Evolutionary conservation across 257 asterid genomes (phyloP).

Genomic region (Thymus quinquecostatus): DNA sequence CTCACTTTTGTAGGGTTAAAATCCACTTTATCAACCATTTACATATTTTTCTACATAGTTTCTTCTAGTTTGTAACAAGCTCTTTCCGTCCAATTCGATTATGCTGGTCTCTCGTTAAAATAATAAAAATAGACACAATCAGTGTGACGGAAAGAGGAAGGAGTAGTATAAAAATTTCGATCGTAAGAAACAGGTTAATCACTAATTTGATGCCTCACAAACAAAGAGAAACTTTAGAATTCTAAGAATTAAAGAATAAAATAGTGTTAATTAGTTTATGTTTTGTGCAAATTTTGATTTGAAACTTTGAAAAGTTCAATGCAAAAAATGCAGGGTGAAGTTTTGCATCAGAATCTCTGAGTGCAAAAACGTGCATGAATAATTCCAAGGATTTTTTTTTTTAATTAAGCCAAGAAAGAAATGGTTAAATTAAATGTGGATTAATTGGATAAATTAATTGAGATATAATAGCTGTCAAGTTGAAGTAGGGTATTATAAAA

Average conservation of each 20-base stretch:
- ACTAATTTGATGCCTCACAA: too few species aligned
- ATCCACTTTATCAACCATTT: constrained; percentile 27
- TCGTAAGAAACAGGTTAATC: too few species aligned
- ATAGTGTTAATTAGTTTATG: not conserved
- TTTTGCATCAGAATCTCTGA: constrained; percentile 28
- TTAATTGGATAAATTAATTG: not conserved
- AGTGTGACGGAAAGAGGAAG: too few species aligned
- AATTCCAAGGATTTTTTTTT: constrained; percentile 25
- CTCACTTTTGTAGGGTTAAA: constrained; percentile 28
- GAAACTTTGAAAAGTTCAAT: constrained; percentile 18
- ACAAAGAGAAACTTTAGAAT: too few species aligned
- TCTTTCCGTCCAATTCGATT: too few species aligned
- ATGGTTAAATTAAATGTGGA: not conserved
- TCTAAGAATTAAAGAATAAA: too few species aligned
- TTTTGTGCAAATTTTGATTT: not conserved
- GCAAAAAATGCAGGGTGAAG: constrained; percentile 34
- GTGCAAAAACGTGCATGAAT: constrained; percentile 30
- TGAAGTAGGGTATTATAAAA: not conserved
- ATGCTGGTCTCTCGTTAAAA: too few species aligned
- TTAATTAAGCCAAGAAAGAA: constrained; percentile 33
- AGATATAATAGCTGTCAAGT: constrained; percentile 30
- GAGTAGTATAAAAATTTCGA: too few species aligned
- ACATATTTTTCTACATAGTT: not conserved
- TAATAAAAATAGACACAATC: too few species aligned
- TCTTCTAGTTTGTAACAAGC: too few species aligned